Conservation (phyloP, 805 yeast genomes). For the Yueomyces sp. region DNA sequence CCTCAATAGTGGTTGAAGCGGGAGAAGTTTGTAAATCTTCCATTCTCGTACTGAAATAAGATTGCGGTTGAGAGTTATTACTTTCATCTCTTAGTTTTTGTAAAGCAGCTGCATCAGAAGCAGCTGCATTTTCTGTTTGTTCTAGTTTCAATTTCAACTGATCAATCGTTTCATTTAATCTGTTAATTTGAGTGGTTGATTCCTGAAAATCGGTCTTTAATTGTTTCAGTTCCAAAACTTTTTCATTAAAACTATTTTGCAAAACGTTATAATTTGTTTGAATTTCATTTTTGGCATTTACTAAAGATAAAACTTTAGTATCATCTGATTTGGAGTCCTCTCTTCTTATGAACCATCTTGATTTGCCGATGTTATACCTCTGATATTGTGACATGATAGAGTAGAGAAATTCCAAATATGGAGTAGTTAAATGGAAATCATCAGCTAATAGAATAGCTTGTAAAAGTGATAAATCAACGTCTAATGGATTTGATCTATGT, state of each 20-base stretch:
- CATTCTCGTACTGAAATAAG: not conserved
- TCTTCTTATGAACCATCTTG: conserved; percentile 21
- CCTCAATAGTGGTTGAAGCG: not conserved
- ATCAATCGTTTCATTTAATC: conserved; percentile 1
- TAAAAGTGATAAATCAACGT: conserved; percentile 62
- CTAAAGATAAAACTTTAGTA: conserved; percentile 1
- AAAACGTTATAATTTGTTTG: conserved; percentile 6
- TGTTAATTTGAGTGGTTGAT: conserved; percentile 2
- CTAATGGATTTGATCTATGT: conserved; percentile 38
- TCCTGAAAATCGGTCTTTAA: conserved; percentile 2
- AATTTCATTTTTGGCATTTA: conserved; percentile 6
- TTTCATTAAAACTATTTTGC: conserved; percentile 7
- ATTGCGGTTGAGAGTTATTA: conserved; percentile 1
- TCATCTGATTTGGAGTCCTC: conserved; percentile 1
- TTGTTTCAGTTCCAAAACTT: conserved; percentile 5
- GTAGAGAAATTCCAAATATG: conserved; percentile 78
- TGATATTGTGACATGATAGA: conserved; percentile 59
- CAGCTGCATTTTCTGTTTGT: not conserved
- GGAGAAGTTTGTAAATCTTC: not conserved
- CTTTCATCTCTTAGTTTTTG: not conserved
- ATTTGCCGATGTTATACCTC: conserved; percentile 31
- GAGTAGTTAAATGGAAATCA: conserved; percentile 74
- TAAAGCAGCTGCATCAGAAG: not conserved
- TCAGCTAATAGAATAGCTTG: conserved; percentile 88
- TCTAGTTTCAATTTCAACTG: not conserved